Conservation (phyloP, 1,284 basidiomycete genomes). For the Puccinia polysora region DNA sequence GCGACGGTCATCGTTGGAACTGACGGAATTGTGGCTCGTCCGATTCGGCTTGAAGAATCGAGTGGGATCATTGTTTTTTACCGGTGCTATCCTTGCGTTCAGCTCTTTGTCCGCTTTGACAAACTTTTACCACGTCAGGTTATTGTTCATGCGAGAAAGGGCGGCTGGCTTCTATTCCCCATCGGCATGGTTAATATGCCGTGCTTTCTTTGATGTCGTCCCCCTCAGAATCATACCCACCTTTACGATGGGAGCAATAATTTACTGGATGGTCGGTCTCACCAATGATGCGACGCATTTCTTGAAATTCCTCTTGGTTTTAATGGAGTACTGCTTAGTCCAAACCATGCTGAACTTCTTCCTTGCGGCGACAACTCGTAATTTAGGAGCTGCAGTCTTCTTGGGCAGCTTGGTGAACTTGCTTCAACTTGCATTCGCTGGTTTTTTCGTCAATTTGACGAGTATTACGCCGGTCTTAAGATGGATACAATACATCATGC, state of each 20-base stretch:
- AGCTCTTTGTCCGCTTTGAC: constrained; percentile 79
- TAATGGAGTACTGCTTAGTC: constrained; percentile 69
- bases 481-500: constrained; percentile 76
- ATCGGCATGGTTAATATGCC: constrained; percentile 76
- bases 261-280: constrained; percentile 89
- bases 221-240: constrained; percentile 78
- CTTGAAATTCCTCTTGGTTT: constrained; percentile 75
- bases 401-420: constrained; percentile 69
- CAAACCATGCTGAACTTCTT: constrained; percentile 86
- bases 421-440: constrained; percentile 64
- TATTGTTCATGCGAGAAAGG: constrained; percentile 79
- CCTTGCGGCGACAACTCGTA: constrained; percentile 69
- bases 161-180: constrained; percentile 61
- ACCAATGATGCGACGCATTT: constrained; percentile 64
- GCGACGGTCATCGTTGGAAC: constrained; percentile 46
- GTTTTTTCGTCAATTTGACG: constrained; percentile 69
- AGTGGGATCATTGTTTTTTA: constrained; percentile 41
- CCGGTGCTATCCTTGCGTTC: constrained; percentile 61
- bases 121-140: constrained; percentile 72
- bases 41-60: constrained; percentile 54
- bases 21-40: constrained; percentile 84
- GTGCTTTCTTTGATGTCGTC: constrained; percentile 75
- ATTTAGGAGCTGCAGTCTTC: constrained; percentile 81
- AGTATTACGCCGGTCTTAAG: constrained; percentile 74
- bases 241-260: constrained; percentile 69